Percentiles rank a stretch among this genome's conserved stretches.
Conservation (phyloP, 2,329 filamentous ascomycete species). For the Botrytis porri region DNA sequence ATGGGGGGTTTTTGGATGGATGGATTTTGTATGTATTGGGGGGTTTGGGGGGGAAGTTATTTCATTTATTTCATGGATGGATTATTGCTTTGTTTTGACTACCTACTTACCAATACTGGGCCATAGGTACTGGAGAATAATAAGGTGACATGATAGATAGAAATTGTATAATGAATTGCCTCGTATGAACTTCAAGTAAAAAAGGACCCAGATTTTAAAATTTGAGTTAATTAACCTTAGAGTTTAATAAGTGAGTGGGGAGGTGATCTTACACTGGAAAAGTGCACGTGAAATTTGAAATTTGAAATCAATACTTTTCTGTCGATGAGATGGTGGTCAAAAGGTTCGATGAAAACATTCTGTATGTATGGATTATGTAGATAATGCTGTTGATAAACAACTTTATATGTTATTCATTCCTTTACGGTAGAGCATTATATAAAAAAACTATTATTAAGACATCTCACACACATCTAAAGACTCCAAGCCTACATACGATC, state of each 20-base stretch:
- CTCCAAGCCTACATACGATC: constrained; percentile 18
- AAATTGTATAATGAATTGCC: not conserved
- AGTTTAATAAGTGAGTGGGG: not conserved
- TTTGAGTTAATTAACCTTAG: constrained; percentile 1
- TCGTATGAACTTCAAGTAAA: not conserved
- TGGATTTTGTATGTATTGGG: not conserved
- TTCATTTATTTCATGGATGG: not conserved
- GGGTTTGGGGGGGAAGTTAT: not conserved
- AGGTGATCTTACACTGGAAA: not conserved
- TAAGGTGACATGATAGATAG: too few species aligned
- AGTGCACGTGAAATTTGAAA: too few species aligned
- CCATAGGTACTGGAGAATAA: not conserved
- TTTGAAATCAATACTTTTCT: not conserved
- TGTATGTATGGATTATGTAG: not conserved
- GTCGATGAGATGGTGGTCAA: not conserved
- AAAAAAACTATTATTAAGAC: constrained; percentile 3
- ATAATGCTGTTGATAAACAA: not conserved
- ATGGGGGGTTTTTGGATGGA: not conserved
- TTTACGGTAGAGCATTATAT: not conserved
- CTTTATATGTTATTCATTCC: not conserved
- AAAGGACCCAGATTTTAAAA: not conserved
- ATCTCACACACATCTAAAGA: too few species aligned
- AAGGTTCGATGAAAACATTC: not conserved
- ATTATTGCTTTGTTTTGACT: not conserved
- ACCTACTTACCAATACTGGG: too few species aligned